Evolutionary conservation across 2,329 filamentous ascomycete species (phyloP).

Genomic region (Pseudonectria foliicola): DNA sequence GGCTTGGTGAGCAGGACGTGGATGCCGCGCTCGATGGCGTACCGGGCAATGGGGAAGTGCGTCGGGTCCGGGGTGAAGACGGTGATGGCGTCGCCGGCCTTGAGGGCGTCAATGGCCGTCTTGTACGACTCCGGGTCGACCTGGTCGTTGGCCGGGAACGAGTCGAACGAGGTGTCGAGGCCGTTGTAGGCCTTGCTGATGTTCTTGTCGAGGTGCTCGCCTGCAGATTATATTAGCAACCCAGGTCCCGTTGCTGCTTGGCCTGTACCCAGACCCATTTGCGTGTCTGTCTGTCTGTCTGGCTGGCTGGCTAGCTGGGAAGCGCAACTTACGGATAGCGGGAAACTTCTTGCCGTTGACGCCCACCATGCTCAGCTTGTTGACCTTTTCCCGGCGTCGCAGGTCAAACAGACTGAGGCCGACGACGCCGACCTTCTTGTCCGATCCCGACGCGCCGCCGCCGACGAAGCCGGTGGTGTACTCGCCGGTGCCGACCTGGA

Average conservation of each 20-base stretch:
- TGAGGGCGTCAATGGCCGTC: constrained; percentile 74
- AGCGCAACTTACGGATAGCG: constrained; percentile 63
- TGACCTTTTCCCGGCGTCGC: constrained; percentile 80
- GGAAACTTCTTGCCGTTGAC: constrained; percentile 86
- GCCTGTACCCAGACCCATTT: too few species aligned
- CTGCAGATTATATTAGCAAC: too few species aligned
- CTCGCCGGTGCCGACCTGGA: constrained; percentile 80
- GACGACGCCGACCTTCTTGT: constrained; percentile 95
- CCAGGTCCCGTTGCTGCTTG: too few species aligned
- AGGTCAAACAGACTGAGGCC: constrained; percentile 86
- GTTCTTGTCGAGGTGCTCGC: constrained; percentile 78
- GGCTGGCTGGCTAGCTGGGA: too few species aligned
- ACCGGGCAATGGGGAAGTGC: constrained; percentile 85
- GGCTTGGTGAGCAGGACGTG: constrained; percentile 95
- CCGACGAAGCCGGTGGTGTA: constrained; percentile 95
- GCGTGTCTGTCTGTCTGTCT: too few species aligned
- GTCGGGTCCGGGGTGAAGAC: constrained; percentile 95
- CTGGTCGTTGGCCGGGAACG: constrained; percentile 67
- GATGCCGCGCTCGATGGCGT: constrained; percentile 80
- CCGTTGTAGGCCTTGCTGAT: constrained; percentile 83
- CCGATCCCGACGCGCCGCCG: constrained; percentile 72
- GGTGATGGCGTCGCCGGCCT: constrained; percentile 80
- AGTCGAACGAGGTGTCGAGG: constrained; percentile 79
- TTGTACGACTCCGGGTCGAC: constrained; percentile 81
- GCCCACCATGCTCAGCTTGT: constrained; percentile 80